Evolutionary conservation across 345 rosid species (phyloP).

Genomic region (Pugionium dolabratum): DNA sequence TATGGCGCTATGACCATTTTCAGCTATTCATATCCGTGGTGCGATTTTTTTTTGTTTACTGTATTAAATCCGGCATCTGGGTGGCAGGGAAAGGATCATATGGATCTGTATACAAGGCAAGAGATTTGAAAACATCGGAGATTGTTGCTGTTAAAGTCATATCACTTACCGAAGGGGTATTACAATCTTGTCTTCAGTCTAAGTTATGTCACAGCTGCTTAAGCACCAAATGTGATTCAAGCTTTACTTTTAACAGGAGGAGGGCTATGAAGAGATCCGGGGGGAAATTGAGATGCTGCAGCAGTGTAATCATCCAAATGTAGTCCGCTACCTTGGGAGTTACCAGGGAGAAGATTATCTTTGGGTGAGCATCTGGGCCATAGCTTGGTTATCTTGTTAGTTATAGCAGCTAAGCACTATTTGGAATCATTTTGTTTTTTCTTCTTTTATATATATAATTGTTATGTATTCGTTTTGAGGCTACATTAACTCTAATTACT

Average conservation of each 20-base stretch:
- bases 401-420: conserved; percentile 1
- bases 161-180: conserved; percentile 89
- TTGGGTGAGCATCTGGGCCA: conserved; percentile 59
- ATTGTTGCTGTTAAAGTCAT: conserved; percentile 97
- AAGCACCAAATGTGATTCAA: conserved; percentile 19
- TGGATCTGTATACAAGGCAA: conserved; percentile 97
- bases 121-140: conserved; percentile 90
- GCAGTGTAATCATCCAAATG: conserved; percentile 96
- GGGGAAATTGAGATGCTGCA: conserved; percentile 99
- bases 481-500: conserved; percentile 27
- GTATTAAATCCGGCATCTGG: conserved; percentile 24
- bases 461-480: conserved; percentile 14
- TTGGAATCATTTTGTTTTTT: conserved; percentile 6
- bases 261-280: conserved; percentile 95
- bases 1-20: background rate
- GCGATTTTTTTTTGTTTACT: background rate
- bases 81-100: conserved; percentile 93
- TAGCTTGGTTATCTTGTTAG: conserved; percentile 22
- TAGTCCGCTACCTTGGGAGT: conserved; percentile 93
- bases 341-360: conserved; percentile 99
- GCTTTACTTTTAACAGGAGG: conserved; percentile 63
- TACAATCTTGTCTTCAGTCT: conserved; percentile 24
- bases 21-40: background rate
- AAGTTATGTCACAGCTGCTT: conserved; percentile 13
- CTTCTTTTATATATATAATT: conserved; percentile 4